Evolutionary conservation across 148 eudicot species (phyloP).

Genomic region (Heliamphora exappendiculata): DNA sequence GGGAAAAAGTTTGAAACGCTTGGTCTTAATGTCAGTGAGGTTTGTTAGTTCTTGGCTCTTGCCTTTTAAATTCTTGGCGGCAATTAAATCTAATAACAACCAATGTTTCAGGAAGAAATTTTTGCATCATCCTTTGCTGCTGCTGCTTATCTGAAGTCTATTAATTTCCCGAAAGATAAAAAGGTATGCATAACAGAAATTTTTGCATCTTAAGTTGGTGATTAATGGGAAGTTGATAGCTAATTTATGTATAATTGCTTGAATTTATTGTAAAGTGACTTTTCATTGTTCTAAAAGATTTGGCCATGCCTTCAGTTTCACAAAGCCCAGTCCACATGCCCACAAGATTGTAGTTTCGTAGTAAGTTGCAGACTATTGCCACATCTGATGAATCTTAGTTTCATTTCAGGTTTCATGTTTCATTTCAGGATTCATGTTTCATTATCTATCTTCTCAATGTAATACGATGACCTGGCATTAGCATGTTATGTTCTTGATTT

Average conservation of each 20-base stretch:
- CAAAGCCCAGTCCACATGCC: neutral
- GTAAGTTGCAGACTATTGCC: neutral
- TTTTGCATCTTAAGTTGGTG: neutral
- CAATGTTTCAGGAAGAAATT: slow-evolving; percentile 79
- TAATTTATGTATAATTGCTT: neutral
- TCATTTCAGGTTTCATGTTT: neutral
- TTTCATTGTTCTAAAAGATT: neutral
- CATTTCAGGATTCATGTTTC: neutral
- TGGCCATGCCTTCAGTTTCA: neutral
- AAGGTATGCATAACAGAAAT: slow-evolving; percentile 42
- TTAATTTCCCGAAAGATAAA: slow-evolving; percentile 83
- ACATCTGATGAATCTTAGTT: neutral
- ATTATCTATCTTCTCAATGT: neutral
- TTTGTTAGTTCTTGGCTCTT: slow-evolving; percentile 28
- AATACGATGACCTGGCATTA: too few species aligned
- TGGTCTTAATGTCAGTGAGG: slow-evolving; percentile 86
- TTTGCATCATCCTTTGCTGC: slow-evolving; percentile 98
- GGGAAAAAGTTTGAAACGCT: slow-evolving; percentile 95
- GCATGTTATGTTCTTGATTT: neutral
- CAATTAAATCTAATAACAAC: slow-evolving; percentile 7
- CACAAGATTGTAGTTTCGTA: neutral
- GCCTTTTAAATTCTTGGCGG: neutral
- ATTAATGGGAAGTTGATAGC: neutral
- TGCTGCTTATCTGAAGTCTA: slow-evolving; percentile 89
- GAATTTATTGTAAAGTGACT: neutral